Evolutionary conservation across 2,329 filamentous ascomycete species (phyloP).

Genomic region (Aureobasidium sp.): DNA sequence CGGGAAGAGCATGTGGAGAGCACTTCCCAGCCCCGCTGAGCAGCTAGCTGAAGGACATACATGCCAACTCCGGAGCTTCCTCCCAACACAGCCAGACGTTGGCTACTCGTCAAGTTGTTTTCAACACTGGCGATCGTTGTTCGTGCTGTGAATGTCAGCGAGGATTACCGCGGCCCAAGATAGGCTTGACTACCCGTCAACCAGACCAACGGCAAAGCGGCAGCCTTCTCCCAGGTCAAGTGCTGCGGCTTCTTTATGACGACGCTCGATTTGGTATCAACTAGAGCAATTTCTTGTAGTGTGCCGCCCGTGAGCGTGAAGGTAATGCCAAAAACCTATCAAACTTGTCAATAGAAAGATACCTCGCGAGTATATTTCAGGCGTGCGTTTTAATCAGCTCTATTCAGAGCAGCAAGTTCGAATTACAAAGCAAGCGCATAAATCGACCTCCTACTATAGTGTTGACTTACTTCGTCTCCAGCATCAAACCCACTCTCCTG

Average conservation of each 20-base stretch:
- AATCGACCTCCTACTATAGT: no score
- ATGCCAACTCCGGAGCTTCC: conserved; percentile 29
- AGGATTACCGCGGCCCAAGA: no score
- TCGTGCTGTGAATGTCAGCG: conserved; percentile 22
- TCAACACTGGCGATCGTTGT: conserved; percentile 27
- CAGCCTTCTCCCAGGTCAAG: conserved; percentile 29
- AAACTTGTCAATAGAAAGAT: neutral
- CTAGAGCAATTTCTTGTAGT: conserved; percentile 26
- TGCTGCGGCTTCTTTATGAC: conserved; percentile 26
- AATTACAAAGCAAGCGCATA: no score
- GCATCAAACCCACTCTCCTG: conserved; percentile 23
- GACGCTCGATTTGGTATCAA: conserved; percentile 23
- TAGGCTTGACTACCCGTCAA: conserved; percentile 16
- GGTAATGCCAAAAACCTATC: conserved; percentile 28
- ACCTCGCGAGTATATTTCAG: neutral
- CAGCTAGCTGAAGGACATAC: conserved; percentile 29
- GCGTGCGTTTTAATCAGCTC: neutral
- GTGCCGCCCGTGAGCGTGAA: conserved; percentile 24
- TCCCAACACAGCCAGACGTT: conserved; percentile 26
- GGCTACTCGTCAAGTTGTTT: conserved; percentile 22
- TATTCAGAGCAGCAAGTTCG: neutral
- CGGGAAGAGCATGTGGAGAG: conserved; percentile 49
- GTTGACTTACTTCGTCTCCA: conserved; percentile 26
- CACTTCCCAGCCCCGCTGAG: conserved; percentile 29
- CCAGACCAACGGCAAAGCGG: conserved; percentile 28